Evolutionary conservation across 345 rosid genomes (phyloP), one percentile per base, ranked within the genome.

Genomic region (Lagerstroemia speciosa): DNA sequence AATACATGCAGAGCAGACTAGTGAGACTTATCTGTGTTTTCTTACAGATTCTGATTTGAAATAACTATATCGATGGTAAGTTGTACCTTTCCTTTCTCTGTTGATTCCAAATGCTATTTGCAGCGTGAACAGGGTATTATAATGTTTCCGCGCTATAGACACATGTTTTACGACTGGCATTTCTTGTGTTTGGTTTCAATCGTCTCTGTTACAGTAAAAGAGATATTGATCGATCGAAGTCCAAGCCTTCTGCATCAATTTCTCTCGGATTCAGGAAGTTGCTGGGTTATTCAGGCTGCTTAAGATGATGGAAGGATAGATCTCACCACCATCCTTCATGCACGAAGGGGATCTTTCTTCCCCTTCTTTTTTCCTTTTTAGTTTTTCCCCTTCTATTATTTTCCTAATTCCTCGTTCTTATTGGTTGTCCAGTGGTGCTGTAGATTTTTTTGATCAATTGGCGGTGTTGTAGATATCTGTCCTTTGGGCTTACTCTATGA

Each of bases 1-100:
- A 88, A 77, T 92, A 92, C 85, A 90, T 95, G 98, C 98, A 95
- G 87, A 95, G 88, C 83, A 87, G 99, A 80, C 98, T 95, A 53
- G 99, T 92, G 38, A 84, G 99, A 69, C 99, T 95, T 72, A 98
- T 95, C 45, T 95, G 99, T 70, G 98, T 90, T 68, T 95, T 95
- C 93, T 81, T 95, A 66, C 98, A 95, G 81, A 85, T 96, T 77
- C 78, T 92, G 76, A 95, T 95, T 72, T 89, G 96, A 27, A 95
- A 95, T 72, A 88, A 87, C 71, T 89, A 83, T 69, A 90, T 95
- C 63, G 93, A 95, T 71, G 98, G 96, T 92, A 40, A n/a, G 58
- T 69, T 20, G 40, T 55, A 29, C 16, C 37, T 65, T 61, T 36
- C 53, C 53, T 50, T 14, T 1, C 26, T 62, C 0, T 40, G 3